phyloP scores from a whole-genome alignment of 2,329 filamentous ascomycete genomes.

The Ceratocystis harringtonii region DNA sequence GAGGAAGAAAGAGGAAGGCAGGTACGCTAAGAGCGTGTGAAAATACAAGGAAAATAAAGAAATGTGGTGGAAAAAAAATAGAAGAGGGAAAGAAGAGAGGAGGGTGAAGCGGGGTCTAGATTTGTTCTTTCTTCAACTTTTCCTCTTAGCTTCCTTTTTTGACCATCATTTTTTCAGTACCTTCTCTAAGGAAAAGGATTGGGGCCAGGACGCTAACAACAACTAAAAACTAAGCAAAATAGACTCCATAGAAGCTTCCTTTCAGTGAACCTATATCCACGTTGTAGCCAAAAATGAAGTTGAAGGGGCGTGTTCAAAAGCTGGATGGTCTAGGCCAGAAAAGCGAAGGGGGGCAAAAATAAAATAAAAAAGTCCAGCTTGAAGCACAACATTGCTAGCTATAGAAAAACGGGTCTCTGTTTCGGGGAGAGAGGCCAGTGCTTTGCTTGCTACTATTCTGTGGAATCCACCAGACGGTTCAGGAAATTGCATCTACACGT shows the following conservation, averaged over 20 bases:
- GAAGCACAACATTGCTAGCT: neutral
- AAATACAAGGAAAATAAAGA: constrained; percentile 1
- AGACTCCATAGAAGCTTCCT: neutral
- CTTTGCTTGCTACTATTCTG: neutral
- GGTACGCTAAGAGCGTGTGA: neutral
- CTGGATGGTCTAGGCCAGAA: neutral
- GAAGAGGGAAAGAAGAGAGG: neutral
- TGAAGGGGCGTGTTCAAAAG: neutral
- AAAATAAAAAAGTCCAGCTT: neutral
- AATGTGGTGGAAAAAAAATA: neutral
- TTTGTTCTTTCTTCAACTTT: neutral
- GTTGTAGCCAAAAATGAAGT: neutral
- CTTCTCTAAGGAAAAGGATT: neutral
- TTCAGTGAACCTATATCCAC: no score
- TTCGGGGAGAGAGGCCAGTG: neutral
- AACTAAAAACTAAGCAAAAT: neutral
- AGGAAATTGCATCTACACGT: neutral
- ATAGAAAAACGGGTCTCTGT: neutral
- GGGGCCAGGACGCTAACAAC: neutral
- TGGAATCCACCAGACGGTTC: neutral
- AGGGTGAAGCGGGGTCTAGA: neutral
- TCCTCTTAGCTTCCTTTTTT: neutral
- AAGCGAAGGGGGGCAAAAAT: neutral
- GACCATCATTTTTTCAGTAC: neutral
- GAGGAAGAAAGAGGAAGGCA: neutral